Base-by-base conservation (phyloP, 805 yeast species). In the Suhomyces emberorum region DNA sequence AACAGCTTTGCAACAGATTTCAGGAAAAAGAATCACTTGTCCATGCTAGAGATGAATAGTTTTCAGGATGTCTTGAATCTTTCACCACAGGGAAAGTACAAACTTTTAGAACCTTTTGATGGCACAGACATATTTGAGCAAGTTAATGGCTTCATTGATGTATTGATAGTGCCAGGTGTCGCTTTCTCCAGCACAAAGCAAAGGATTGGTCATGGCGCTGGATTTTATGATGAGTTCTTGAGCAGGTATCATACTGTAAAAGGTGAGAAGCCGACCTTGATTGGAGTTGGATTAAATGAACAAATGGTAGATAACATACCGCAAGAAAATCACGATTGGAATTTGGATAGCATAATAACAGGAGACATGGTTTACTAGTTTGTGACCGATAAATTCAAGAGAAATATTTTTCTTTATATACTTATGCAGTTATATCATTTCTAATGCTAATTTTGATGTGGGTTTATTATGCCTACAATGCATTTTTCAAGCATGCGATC, bases 171-270 rank as follows among this genome's bases (percentile, higher is more conserved):
- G 0, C 98, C 98, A 0, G 97, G 95, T 0, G 81, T 91, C 1
- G 96, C 86, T 1, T 89, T 86, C 57, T 73, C 85, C 1, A 45
- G 18, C 4, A 39, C 40, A 1, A 59, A 79, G 15, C 56, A 65
- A 9, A 57, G 98, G 36, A 55, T 91, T 35, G 98, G 98, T 1
- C 95, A 88, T 55, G 98, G 98, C 1, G 91, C 81, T 4, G 98
- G 97, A 0, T 88, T 77, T 57, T 91, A 93, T 56, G 98, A 91
- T 55, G 87, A 82, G 48, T 69, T 51, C 52, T 59, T 62, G 21
- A 46, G 26, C 29, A 47, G 38, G 16, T 54, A 59, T 38, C 12
- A 30, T 10, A 30, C 43, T 10, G 50, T 48, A 30, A 48, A 44
- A 36, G 42, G 48, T 3, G 39, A 40, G 15, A 44, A 30, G 12